Percentiles rank a stretch among this genome's conserved stretches.
These are phyloP conservation scores for Moricandia moricandioides DNA, from an alignment of 345 rosid species.

Conservation along the genomic window DNA sequence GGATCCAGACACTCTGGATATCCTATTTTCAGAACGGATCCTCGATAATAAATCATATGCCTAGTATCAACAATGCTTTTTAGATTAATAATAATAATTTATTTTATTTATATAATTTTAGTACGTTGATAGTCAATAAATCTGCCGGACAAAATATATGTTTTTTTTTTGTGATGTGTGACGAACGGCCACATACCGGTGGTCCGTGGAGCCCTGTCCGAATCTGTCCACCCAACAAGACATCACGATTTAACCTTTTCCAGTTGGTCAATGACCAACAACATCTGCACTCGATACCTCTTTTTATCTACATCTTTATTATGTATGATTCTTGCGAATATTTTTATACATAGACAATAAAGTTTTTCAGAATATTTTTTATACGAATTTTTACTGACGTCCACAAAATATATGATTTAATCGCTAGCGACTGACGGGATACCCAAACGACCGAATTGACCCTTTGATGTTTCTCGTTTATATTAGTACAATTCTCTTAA, in stretches of 20 bases:
- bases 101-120: background rate
- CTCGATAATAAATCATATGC: no score
- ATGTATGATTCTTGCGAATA: constrained; percentile 2
- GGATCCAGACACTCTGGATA: no score
- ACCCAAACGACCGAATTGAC: constrained; percentile 16
- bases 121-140: background rate
- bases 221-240: constrained; percentile 35
- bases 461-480: constrained; percentile 22
- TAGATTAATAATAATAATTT: background rate
- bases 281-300: constrained; percentile 14
- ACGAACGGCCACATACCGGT: constrained; percentile 12
- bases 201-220: constrained; percentile 40
- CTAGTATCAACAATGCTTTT: background rate
- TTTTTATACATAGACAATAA: constrained; percentile 3
- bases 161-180: constrained; percentile 21
- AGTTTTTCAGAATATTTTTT: constrained; percentile 13
- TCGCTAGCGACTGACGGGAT: constrained; percentile 27
- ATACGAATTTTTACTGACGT: background rate
- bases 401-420: constrained; percentile 25
- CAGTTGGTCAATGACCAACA: constrained; percentile 37
- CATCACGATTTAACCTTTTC: constrained; percentile 30
- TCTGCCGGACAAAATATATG: background rate
- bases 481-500: no score
- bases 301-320: constrained; percentile 11
- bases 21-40: no score